Conservation (phyloP, 2,329 filamentous ascomycete species). For the Exophiala oligosperma region DNA sequence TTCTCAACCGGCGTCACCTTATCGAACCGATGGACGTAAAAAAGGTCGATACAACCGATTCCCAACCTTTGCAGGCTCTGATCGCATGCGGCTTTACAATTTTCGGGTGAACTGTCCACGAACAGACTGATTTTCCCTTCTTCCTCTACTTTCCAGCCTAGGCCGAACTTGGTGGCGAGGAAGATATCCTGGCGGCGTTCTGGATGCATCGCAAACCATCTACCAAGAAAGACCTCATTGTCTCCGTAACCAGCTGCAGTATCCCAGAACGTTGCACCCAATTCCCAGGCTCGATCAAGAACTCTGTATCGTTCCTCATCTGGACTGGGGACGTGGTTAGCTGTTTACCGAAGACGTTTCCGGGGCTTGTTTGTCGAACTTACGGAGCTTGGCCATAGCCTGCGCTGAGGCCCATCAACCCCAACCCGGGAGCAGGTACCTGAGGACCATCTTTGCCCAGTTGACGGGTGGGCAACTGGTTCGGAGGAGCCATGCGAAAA, state of each 20-base stretch:
- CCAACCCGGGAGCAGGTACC: slow-evolving; percentile 32
- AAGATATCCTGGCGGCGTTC: too few relatives aligned
- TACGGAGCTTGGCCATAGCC: slow-evolving; percentile 32
- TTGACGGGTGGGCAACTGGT: slow-evolving; percentile 18
- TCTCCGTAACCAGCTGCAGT: slow-evolving; percentile 35
- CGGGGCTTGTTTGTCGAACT: slow-evolving; percentile 3
- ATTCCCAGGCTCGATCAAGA: slow-evolving; percentile 25
- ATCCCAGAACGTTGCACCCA: slow-evolving; percentile 48
- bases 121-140: too few relatives aligned
- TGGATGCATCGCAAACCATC: slow-evolving; percentile 25
- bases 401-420: slow-evolving; percentile 31
- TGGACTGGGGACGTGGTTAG: slow-evolving; percentile 43
- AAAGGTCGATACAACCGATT: too few relatives aligned
- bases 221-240: slow-evolving; percentile 5
- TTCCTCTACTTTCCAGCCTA: too few relatives aligned
- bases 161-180: too few relatives aligned
- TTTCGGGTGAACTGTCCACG: too few relatives aligned
- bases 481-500: too few relatives aligned
- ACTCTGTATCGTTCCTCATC: too few relatives aligned
- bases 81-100: too few relatives aligned
- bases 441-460: slow-evolving; percentile 33
- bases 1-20: too few relatives aligned
- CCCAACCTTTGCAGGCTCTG: too few relatives aligned
- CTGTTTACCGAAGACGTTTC: slow-evolving; percentile 44
- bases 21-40: too few relatives aligned